Base-by-base conservation (phyloP, 768 basidiomycete species). In the Podaxis mareebaensis region DNA sequence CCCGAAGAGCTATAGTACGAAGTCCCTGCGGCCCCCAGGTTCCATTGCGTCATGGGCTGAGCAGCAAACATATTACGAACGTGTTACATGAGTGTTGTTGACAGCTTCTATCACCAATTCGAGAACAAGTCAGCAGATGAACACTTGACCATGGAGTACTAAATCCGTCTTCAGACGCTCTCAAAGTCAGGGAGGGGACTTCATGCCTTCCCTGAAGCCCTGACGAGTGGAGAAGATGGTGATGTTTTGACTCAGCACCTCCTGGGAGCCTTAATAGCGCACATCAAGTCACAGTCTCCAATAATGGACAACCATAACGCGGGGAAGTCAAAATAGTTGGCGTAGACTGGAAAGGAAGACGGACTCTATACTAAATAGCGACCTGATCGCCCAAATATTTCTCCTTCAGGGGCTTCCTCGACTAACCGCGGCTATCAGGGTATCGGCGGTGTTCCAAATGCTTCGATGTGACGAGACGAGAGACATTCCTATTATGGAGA, bases 301-400 rank as follows among this genome's bases (percentile, higher is more conserved):
- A 66, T 66, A 67, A 60, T 22, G 46, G 55, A 63, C 64, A 68
- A 13, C 51, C 53, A 66, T 60, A 67, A 67, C 58, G 42, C 53
- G 48, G 53, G 64, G 54, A 51, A 53, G 48, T 49, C 48, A 49
- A 49, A 61, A 63, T 39, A 38, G 26, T n/a, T 38, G 17, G 13
- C 7, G n/a, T 6, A n/a, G 22, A 58, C 42, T 22, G n/a, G 58
- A 48, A 49, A 59, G 30, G 58, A 59, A 59, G 46, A 17, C 42
- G 57, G 42, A 49, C 17, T 48, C 57, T 48, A 49, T 46, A 42
- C 46, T 59, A 59, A 59, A 69, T 61, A 64, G 71, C 71, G 68
- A 70, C 65, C 65, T 72, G 71, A 72, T 72, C 71, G 71, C 66
- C 68, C 60, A 53, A 26, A 17, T 40, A 58, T 61, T 64, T 55